Evolutionary conservation across 2,329 filamentous ascomycete genomes (phyloP).

Genomic region (Pyrenochaeta sp.): DNA sequence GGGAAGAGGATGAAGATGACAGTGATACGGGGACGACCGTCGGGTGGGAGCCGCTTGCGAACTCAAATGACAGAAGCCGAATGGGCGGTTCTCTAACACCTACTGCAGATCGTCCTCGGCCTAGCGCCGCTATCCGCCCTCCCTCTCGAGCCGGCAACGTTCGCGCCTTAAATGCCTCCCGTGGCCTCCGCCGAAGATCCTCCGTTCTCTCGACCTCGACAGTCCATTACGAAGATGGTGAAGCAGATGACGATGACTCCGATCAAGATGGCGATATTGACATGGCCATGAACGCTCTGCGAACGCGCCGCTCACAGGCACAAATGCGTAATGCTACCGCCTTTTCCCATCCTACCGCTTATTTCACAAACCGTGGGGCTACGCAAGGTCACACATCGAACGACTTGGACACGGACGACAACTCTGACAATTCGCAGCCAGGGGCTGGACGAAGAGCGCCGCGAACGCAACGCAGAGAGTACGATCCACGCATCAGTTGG

Average conservation of each 20-base stretch:
- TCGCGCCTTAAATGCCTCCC: constrained; percentile 45
- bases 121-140: constrained; percentile 50
- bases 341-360: constrained; percentile 31
- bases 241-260: constrained; percentile 54
- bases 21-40: constrained; percentile 56
- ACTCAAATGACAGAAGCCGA: constrained; percentile 55
- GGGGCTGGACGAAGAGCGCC: constrained; percentile 30
- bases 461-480: constrained; percentile 43
- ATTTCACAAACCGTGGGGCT: constrained; percentile 37
- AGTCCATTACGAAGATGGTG: constrained; percentile 52
- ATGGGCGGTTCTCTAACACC: constrained; percentile 57
- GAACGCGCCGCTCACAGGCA: constrained; percentile 45
- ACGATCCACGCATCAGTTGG: constrained; percentile 52
- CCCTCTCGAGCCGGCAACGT: constrained; percentile 48
- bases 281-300: constrained; percentile 47
- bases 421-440: constrained; percentile 50
- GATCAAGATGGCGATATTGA: constrained; percentile 50
- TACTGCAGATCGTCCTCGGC: constrained; percentile 56
- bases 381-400: constrained; percentile 31
- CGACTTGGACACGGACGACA: constrained; percentile 50
- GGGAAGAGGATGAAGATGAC: constrained; percentile 49
- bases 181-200: constrained; percentile 50
- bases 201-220: constrained; percentile 47
- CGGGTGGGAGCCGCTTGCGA: constrained; percentile 56
- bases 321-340: constrained; percentile 42